Conservation (phyloP, 495 filamentous ascomycete species). For the Staphylotrichum longicolle region DNA sequence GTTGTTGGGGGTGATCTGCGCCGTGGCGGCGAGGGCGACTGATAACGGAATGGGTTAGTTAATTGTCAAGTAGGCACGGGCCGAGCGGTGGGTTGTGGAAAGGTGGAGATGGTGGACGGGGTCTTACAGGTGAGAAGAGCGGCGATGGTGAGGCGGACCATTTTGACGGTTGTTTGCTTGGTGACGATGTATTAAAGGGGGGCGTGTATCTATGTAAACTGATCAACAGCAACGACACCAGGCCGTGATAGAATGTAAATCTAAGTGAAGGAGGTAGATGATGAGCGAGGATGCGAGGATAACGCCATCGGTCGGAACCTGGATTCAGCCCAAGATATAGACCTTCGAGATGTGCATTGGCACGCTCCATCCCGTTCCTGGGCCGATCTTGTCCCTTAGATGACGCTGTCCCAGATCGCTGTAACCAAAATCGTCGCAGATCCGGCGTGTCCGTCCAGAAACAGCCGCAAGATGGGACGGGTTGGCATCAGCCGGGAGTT, state of each 20-base stretch:
- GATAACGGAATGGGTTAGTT: neutral
- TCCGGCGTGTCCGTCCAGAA: neutral
- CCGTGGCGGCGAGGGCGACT: conserved; percentile 37
- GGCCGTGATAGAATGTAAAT: conserved; percentile 21
- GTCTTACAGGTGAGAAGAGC: conserved; percentile 37
- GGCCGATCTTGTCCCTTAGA: neutral
- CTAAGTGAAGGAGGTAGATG: conserved; percentile 3
- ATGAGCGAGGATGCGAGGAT: conserved; percentile 16
- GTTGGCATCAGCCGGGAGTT: neutral
- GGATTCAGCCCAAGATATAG: conserved; percentile 3
- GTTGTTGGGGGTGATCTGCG: conserved; percentile 41
- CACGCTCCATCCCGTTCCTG: neutral
- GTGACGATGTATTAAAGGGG: neutral
- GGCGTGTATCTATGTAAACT: neutral
- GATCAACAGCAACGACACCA: conserved; percentile 22
- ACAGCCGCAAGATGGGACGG: neutral
- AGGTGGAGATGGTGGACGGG: neutral
- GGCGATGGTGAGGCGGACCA: conserved; percentile 40
- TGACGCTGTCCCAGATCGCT: neutral
- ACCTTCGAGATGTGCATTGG: neutral
- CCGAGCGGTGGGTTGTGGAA: neutral
- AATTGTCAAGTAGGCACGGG: too few species aligned
- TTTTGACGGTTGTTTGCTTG: conserved; percentile 30
- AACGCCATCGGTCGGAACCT: conserved; percentile 10
- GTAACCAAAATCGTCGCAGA: conserved; percentile 17